Evolutionary conservation across 2,329 filamentous ascomycete genomes (phyloP).

Genomic region (Arachnopeziza araneosa): DNA sequence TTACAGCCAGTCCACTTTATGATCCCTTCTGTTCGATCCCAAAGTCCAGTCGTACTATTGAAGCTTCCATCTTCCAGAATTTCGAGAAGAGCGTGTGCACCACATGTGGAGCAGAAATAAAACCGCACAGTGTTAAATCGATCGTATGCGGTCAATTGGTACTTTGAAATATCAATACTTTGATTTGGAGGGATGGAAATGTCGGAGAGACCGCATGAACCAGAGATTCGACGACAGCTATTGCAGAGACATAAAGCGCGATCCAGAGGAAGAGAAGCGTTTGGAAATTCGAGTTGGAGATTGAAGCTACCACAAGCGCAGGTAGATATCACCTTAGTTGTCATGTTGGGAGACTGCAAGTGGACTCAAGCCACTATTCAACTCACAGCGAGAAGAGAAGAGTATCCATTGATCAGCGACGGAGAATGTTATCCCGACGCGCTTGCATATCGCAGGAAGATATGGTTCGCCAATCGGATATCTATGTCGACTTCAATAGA

Average conservation of each 20-base stretch:
- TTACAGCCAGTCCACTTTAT: constrained; percentile 23
- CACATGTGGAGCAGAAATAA: constrained; percentile 47
- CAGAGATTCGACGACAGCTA: constrained; percentile 43
- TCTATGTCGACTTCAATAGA: not conserved
- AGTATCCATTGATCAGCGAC: not conserved
- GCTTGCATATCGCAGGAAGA: not conserved
- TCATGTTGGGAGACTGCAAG: not conserved
- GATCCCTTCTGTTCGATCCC: constrained; percentile 25
- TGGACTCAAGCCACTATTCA: not conserved
- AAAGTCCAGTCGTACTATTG: constrained; percentile 26
- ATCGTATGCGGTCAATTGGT: constrained; percentile 38
- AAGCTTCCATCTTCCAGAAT: constrained; percentile 7
- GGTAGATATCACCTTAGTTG: constrained; percentile 20
- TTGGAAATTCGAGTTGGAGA: constrained; percentile 32
- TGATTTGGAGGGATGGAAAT: constrained; percentile 33
- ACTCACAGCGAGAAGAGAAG: not conserved
- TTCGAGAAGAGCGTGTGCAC: constrained; percentile 36
- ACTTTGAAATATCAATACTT: constrained; percentile 24
- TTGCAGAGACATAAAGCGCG: constrained; percentile 46
- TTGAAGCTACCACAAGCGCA: constrained; percentile 35
- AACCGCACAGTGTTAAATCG: constrained; percentile 37
- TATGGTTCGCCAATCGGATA: not conserved
- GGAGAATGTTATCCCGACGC: not conserved
- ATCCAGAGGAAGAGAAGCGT: constrained; percentile 32
- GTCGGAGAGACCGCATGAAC: constrained; percentile 41